Percentiles rank a stretch among this genome's conserved stretches.
Evolutionary conservation across 441 rosid species (phyloP).

Genomic region (Populus tomentosa): DNA sequence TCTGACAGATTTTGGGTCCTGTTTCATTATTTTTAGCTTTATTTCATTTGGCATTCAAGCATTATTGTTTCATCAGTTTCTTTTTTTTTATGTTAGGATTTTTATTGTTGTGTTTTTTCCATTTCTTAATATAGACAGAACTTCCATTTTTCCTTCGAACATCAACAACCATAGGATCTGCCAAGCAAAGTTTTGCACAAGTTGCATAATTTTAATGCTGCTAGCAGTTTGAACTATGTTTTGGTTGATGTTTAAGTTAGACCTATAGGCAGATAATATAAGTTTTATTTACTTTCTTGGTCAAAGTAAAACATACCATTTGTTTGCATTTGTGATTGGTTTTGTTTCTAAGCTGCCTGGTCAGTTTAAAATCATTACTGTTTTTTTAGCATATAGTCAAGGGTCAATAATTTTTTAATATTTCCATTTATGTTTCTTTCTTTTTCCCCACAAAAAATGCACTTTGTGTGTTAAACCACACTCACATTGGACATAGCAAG

Average conservation of each 20-base stretch:
- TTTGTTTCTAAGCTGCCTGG: not conserved
- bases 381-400: not conserved
- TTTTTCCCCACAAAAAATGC: not conserved
- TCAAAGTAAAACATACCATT: not conserved
- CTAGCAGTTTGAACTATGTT: not conserved
- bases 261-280: too few species aligned
- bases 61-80: not conserved
- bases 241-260: not conserved
- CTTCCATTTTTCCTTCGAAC: not conserved
- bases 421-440: not conserved
- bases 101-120: not conserved
- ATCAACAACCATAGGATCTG: not conserved
- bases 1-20: not conserved
- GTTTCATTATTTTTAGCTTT: not conserved
- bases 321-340: not conserved
- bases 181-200: not conserved
- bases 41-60: conserved; percentile 3
- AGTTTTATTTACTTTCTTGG: not conserved
- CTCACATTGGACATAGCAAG: not conserved
- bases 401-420: not conserved
- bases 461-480: not conserved
- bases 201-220: not conserved
- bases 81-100: not conserved
- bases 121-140: not conserved
- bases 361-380: not conserved